Conservation (phyloP, 2,329 filamentous ascomycete genomes). For the Dactylellina haptotyla region DNA sequence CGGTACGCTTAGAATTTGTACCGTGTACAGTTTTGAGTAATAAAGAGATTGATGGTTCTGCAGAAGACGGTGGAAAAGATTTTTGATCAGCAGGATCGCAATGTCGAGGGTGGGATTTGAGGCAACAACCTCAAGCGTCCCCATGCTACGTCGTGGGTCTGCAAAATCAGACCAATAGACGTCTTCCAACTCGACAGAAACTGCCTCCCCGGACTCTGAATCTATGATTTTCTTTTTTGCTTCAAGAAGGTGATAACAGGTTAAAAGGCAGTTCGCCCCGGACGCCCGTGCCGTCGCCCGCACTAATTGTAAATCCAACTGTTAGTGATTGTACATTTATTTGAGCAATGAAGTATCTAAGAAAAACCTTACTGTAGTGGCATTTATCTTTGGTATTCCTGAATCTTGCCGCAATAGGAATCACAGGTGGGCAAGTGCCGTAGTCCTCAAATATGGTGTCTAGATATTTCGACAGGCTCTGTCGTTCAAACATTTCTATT, state of each 20-base stretch:
- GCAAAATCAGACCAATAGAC: background rate
- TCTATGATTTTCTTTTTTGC: background rate
- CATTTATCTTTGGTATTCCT: background rate
- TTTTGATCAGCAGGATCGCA: background rate
- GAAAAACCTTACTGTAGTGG: background rate
- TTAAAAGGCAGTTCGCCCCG: background rate
- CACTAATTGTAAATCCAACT: background rate
- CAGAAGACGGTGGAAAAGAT: background rate
- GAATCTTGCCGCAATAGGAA: background rate
- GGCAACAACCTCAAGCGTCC: background rate
- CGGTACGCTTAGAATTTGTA: background rate
- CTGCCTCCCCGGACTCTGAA: background rate
- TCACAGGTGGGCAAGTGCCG: background rate
- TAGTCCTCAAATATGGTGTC: background rate
- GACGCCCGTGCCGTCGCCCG: background rate
- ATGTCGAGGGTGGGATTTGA: background rate
- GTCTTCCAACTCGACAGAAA: background rate
- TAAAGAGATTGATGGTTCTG: background rate
- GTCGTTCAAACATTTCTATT: background rate
- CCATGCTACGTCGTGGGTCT: background rate
- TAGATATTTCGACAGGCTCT: background rate
- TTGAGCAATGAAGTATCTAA: background rate
- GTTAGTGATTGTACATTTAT: background rate
- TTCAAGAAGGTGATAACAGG: background rate
- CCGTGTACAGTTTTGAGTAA: background rate